Conservation (phyloP, 2,329 filamentous ascomycete species). For the Arthroderma uncinatum region DNA sequence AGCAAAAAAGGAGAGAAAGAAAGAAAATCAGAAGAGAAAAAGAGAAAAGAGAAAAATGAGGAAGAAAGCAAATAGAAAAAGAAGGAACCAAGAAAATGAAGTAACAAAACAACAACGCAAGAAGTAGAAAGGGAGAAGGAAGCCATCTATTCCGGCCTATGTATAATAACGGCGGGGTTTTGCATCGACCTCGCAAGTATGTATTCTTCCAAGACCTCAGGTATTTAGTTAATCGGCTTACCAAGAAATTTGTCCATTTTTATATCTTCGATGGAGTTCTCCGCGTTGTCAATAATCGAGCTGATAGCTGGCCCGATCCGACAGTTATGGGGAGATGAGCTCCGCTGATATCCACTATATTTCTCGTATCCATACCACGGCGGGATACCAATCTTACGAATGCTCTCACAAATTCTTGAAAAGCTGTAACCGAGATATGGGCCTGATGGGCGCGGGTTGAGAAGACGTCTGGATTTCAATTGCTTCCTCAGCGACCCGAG, state of each 20-base stretch:
- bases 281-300: background rate
- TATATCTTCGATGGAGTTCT: background rate
- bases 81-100: too few relatives aligned
- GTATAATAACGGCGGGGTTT: too few relatives aligned
- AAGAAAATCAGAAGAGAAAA: background rate
- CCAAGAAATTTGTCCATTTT: background rate
- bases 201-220: too few relatives aligned
- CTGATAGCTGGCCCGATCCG: background rate
- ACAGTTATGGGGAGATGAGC: background rate
- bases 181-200: too few relatives aligned
- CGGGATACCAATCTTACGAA: background rate
- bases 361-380: background rate
- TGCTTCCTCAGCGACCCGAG: background rate
- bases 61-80: background rate
- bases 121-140: too few relatives aligned
- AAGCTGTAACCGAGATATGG: slow-evolving; percentile 1
- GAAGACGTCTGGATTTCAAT: background rate
- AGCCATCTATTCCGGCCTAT: too few relatives aligned
- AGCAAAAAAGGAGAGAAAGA: background rate
- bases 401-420: background rate
- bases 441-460: background rate
- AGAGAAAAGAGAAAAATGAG: too few relatives aligned
- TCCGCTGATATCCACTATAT: background rate
- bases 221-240: too few relatives aligned
- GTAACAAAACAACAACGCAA: too few relatives aligned